Evolutionary conservation across 208 protist species (phyloP), one percentile per base, ranked within the genome.

Genomic region (Borovskyia barvae): DNA sequence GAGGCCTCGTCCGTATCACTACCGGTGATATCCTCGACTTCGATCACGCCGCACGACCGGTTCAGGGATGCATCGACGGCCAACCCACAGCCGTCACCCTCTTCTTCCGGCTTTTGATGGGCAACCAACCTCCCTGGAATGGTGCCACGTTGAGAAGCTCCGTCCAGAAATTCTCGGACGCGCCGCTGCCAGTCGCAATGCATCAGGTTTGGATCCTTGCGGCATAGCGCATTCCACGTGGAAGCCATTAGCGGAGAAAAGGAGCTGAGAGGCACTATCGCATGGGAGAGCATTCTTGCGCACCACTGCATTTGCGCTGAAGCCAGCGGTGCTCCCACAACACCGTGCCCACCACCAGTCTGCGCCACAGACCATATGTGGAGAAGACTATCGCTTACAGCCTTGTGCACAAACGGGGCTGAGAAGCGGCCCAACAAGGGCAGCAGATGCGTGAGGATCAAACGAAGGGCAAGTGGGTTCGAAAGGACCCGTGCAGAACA

Each of bases 211-310:
- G 51, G 32, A 32, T 85, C 74, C 19, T 46, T 51, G 25, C 80
- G 79, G 35, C 76, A 80, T 28, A 90, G 70, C 24, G 77, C 74
- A 1, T 28, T 6, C 83, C 83, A 90, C 7, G 79, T 85, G 0
- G 79, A 77, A 7, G 77, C 65, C 5, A 90, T 51, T 4, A 77
- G 46, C 7, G 71, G 53, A 0, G 79, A 82, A 14, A 75, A 60
- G 7, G 41, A 39, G 6, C 47, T 40, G 3, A 77, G 53, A 30
- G 76, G 28, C 45, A 78, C 51, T 61, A 84, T 56, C 20, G 72
- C 52, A 2, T 15, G 64, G 55, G 33, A 62, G 62, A 46, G 81
- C 8, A 58, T 54, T 54, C 20, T 33, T 41, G 51, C 77, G 51
- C 67, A 66, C 35, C 24, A 4, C 37, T 30, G 36, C 46, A 49